These are phyloP conservation scores for Aspergillus terreus DNA, from an alignment of 2,329 filamentous ascomycete species.

Conservation along the genomic window DNA sequence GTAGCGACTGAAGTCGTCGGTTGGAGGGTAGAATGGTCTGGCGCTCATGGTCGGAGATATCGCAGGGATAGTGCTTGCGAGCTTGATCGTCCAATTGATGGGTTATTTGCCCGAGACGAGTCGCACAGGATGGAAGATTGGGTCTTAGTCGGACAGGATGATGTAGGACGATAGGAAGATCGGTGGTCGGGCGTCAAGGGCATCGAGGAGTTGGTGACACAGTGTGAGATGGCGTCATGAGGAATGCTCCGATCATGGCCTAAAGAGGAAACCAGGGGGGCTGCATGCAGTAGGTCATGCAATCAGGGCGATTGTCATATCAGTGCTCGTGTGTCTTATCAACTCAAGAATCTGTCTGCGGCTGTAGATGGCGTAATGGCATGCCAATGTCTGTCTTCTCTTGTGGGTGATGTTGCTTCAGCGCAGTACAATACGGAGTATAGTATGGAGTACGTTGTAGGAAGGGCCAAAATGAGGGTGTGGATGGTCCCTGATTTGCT, in stretches of 20 bases:
- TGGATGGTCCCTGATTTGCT: not conserved
- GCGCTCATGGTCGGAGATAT: slow-evolving; percentile 9
- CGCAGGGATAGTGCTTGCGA: not conserved
- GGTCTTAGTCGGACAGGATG: not conserved
- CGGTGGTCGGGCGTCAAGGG: not conserved
- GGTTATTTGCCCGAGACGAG: not conserved
- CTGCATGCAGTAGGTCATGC: slow-evolving; percentile 7
- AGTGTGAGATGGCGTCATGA: slow-evolving; percentile 9
- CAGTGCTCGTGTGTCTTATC: no score
- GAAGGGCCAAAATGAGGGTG: no score
- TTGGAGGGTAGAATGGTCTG: slow-evolving; percentile 10
- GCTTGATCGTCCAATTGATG: not conserved
- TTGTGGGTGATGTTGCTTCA: no score
- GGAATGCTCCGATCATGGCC: slow-evolving; percentile 14
- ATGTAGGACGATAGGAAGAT: not conserved
- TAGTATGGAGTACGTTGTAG: no score
- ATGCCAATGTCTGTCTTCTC: no score
- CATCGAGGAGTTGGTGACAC: not conserved
- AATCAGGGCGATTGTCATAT: not conserved
- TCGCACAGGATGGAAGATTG: not conserved
- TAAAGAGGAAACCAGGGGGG: slow-evolving; percentile 7
- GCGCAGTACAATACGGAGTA: no score
- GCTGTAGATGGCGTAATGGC: no score
- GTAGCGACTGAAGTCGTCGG: slow-evolving; percentile 19
- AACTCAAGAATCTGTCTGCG: no score